A percentile compares a stretch with the other conserved stretches of the same genome.
These are phyloP conservation scores for Stephanodiscus triporus DNA, from an alignment of 108 stramenopile genomes.

Conservation along the genomic window DNA sequence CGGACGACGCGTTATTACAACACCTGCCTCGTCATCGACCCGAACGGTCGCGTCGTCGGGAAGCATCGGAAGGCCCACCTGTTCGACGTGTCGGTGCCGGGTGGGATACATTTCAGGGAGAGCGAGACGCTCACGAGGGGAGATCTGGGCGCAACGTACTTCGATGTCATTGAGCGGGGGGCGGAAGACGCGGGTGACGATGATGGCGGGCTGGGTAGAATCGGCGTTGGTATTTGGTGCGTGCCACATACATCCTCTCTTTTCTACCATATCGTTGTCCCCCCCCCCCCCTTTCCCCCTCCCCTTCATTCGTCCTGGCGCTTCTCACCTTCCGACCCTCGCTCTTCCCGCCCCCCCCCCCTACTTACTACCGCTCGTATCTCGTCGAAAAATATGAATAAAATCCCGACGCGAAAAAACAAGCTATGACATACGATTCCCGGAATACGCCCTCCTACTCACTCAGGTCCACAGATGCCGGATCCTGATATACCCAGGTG, in stretches of 20 bases:
- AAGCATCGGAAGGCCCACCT: conserved; percentile 98
- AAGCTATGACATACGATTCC: conserved; percentile 98
- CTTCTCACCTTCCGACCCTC: too few relatives aligned
- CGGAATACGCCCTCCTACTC: conserved; percentile 94
- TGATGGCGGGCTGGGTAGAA: conserved; percentile 67
- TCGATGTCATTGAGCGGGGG: conserved; percentile 54
- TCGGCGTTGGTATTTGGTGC: conserved; percentile 97
- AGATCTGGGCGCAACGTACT: conserved; percentile 60
- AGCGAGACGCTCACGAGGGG: conserved; percentile 93
- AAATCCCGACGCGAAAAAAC: background rate
- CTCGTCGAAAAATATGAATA: background rate
- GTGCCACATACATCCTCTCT: background rate
- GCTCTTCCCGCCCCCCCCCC: too few relatives aligned
- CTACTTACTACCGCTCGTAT: too few relatives aligned
- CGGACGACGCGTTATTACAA: conserved; percentile 66
- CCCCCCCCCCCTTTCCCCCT: too few relatives aligned
- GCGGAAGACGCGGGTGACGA: conserved; percentile 22
- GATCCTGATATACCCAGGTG: conserved; percentile 93
- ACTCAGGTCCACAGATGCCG: conserved; percentile 74
- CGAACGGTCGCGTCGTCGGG: conserved; percentile 76
- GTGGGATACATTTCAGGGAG: conserved; percentile 95
- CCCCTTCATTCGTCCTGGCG: background rate
- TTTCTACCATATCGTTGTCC: background rate
- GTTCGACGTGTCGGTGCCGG: conserved; percentile 99
- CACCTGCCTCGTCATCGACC: conserved; percentile 84